phyloP scores from a whole-genome alignment of 805 yeast species.

The Cephaloascus fragrans region DNA sequence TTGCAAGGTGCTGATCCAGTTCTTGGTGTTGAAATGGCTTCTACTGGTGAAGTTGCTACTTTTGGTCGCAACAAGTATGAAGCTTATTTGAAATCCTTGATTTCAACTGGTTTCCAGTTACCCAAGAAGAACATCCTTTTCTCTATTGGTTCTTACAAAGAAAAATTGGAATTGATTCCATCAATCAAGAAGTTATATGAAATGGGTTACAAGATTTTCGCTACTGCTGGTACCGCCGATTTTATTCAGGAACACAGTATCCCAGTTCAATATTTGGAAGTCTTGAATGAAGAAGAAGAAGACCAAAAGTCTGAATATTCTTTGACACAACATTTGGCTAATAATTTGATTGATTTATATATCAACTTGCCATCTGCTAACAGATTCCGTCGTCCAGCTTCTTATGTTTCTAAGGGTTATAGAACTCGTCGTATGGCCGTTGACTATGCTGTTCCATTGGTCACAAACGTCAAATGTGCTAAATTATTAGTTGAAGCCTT shows the following conservation, averaged over 20 bases:
- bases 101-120: slow-evolving; percentile 90
- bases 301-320: slow-evolving; percentile 90
- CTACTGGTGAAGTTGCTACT: slow-evolving; percentile 97
- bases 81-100: slow-evolving; percentile 89
- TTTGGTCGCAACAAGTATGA: slow-evolving; percentile 95
- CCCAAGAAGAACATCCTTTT: slow-evolving; percentile 92
- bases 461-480: slow-evolving; percentile 96
- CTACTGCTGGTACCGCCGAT: slow-evolving; percentile 99
- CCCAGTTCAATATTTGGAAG: slow-evolving; percentile 92
- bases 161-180: slow-evolving; percentile 88
- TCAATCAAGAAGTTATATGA: slow-evolving; percentile 71
- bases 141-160: slow-evolving; percentile 95
- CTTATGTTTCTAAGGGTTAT: slow-evolving; percentile 95
- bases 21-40: slow-evolving; percentile 98
- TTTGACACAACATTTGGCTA: slow-evolving; percentile 91
- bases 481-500: slow-evolving; percentile 93
- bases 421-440: slow-evolving; percentile 99
- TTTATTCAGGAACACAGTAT: slow-evolving; percentile 90
- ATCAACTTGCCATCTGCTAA: slow-evolving; percentile 94
- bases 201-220: slow-evolving; percentile 84
- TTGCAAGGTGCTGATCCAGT: slow-evolving; percentile 97
- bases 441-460: slow-evolving; percentile 94
- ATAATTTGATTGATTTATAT: slow-evolving; percentile 91
- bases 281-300: slow-evolving; percentile 54
- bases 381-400: slow-evolving; percentile 97